These are phyloP conservation scores for Parmelia sp. DNA, from an alignment of 495 filamentous ascomycete genomes.

Conservation along the genomic window DNA sequence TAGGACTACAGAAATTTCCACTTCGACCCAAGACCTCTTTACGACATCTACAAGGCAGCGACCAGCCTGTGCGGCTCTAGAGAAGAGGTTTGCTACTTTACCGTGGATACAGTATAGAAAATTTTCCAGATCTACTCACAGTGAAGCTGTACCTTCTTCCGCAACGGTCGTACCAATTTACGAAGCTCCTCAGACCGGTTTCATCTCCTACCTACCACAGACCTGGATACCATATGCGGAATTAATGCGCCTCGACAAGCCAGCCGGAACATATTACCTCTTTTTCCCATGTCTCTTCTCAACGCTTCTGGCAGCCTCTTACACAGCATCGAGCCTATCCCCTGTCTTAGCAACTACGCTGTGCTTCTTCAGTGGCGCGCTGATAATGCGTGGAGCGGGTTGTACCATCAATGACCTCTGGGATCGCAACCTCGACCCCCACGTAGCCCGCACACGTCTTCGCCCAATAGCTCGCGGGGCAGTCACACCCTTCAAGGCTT, in stretches of 20 bases:
- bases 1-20: background rate
- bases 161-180: conserved; percentile 41
- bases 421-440: conserved; percentile 88
- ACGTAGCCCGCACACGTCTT: conserved; percentile 79
- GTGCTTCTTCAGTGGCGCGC: conserved; percentile 79
- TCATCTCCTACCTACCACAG: conserved; percentile 67
- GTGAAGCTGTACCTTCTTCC: background rate
- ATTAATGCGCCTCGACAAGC: conserved; percentile 87
- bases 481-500: conserved; percentile 62
- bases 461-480: conserved; percentile 87
- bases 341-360: conserved; percentile 56
- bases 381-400: conserved; percentile 97
- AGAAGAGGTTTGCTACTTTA: background rate
- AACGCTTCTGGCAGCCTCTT: conserved; percentile 59
- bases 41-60: background rate
- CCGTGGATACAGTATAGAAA: background rate
- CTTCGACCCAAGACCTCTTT: background rate
- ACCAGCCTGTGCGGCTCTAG: background rate
- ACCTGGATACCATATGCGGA: conserved; percentile 91
- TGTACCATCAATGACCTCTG: conserved; percentile 97
- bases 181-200: conserved; percentile 61
- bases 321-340: conserved; percentile 47
- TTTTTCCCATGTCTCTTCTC: conserved; percentile 94
- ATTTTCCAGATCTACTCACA: background rate
- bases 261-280: conserved; percentile 89